These are phyloP conservation scores for Ramaria rubella DNA, from an alignment of 768 basidiomycete genomes.

Conservation along the genomic window DNA sequence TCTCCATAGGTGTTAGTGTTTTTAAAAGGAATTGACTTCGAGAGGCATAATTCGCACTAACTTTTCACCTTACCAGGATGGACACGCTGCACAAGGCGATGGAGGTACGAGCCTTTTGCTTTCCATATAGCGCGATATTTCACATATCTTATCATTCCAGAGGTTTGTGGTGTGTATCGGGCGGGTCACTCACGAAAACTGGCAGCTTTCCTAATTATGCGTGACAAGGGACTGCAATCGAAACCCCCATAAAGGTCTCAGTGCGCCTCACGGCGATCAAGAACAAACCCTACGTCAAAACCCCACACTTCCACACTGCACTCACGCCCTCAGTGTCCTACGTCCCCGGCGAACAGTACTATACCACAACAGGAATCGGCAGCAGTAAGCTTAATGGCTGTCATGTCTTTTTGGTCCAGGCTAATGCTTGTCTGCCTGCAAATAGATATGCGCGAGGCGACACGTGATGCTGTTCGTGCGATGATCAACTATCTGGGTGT, in stretches of 20 bases:
- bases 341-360: constrained; percentile 35
- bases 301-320: constrained; percentile 46
- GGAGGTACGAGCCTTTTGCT: constrained; percentile 40
- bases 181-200: neutral
- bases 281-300: constrained; percentile 49
- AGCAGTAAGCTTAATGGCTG: constrained; percentile 25
- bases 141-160: constrained; percentile 23
- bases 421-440: neutral
- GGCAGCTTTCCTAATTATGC: neutral
- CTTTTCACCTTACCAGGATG: constrained; percentile 36
- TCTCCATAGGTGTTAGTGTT: constrained; percentile 49
- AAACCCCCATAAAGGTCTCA: constrained; percentile 51
- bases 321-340: constrained; percentile 18
- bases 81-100: constrained; percentile 62
- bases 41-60: neutral
- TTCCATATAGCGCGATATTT: neutral
- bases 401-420: neutral
- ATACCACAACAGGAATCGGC: constrained; percentile 53
- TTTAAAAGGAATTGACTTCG: neutral
- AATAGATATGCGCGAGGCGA: constrained; percentile 46
- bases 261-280: constrained; percentile 52
- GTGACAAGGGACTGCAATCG: constrained; percentile 50
- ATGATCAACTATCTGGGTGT: constrained; percentile 50
- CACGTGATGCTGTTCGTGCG: constrained; percentile 47
- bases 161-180: constrained; percentile 57